Evolutionary conservation across 2,329 filamentous ascomycete genomes (phyloP), one percentile per base, ranked within the genome.

Genomic region (Sclerotiophoma versabilis): DNA sequence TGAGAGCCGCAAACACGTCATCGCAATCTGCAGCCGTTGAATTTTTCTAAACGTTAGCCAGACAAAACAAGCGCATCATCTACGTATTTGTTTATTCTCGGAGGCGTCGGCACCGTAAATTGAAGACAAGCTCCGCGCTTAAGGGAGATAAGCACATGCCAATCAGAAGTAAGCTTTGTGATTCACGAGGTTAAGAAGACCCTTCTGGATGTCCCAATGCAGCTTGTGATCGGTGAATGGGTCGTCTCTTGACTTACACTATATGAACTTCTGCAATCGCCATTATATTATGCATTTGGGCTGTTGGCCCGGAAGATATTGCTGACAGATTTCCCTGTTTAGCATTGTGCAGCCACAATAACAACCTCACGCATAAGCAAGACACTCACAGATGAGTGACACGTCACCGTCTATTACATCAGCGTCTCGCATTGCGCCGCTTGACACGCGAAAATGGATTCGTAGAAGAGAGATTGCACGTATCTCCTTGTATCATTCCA

Each of bases 381-480:
- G 10, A 20, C 23, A 23, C 19, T 23, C 37, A 20, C 23, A 36
- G 1, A 12, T 14, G 5, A n/a, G 6, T 7, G n/a, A 19, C n/a
- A 10, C 15, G 39, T 62, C 51, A 71, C n/a, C n/a, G n/a, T n/a
- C 15, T 64, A 57, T 27, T 6, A 10, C 19, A 32, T 66, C 54
- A 71, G n/a, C 65, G 59, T 27, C 52, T 52, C 23, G 69, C 49
- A 37, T 50, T 65, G n/a, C 66, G 65, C 20, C 65, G 57, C 26
- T 59, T 54, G 23, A 52, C 33, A 36, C 53, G 52, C 8, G 62
- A 52, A 22, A 54, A 57, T 4, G 43, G 15, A 14, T 44, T 45
- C 3, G 27, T n/a, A 4, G 14, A 49, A 14, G 29, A 14, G 7
- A 20, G 10, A 6, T 46, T n/a, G 4, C 34, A 25, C 8, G 34